Conservation (phyloP, 257 asterid genomes). For the Solanum ahanhuiri region DNA sequence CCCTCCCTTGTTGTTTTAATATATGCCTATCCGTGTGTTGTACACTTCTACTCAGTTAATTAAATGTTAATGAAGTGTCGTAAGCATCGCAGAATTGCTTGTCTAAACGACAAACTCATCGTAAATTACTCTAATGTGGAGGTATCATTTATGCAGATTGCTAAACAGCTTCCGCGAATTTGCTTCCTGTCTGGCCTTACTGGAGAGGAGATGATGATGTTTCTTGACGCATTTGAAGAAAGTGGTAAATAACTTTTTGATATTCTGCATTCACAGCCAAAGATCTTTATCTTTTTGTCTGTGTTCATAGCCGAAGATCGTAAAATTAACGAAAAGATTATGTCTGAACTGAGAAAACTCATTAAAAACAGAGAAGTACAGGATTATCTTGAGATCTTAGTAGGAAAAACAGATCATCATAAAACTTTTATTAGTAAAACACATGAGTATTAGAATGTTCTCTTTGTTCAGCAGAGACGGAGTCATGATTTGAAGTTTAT, state of each 20-base stretch:
- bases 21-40: not conserved
- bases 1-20: not conserved
- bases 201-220: slow-evolving; percentile 99
- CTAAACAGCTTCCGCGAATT: slow-evolving; percentile 67
- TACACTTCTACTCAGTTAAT: not conserved
- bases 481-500: not conserved
- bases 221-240: slow-evolving; percentile 79
- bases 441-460: not conserved
- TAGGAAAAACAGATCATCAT: not conserved
- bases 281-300: not conserved
- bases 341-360: not conserved
- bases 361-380: not conserved
- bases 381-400: not conserved
- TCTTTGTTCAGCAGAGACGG: not conserved
- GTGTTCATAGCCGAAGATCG: not conserved
- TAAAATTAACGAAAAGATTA: not conserved
- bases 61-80: not conserved
- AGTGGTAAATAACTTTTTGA: slow-evolving; percentile 36
- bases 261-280: not conserved
- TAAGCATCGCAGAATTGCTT: not conserved
- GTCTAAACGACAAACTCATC: not conserved
- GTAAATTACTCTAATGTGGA: not conserved
- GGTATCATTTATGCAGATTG: slow-evolving; percentile 40
- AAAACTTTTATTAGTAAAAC: not conserved
- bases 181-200: slow-evolving; percentile 90